phyloP scores from a whole-genome alignment of 2,329 filamentous ascomycete species.

The Diaporthe amygdali region DNA sequence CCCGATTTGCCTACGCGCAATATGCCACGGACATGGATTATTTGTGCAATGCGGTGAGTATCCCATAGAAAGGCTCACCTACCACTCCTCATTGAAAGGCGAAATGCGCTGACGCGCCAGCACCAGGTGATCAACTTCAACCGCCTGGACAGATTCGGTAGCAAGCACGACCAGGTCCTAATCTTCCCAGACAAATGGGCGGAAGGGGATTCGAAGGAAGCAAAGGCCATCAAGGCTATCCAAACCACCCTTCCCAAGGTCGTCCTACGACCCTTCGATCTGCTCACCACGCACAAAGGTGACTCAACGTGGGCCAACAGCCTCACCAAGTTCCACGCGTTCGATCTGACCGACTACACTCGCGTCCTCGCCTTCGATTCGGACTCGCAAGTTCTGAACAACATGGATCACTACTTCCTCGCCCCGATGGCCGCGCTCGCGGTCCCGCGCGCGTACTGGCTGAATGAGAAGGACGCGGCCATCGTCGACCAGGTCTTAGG shows the following conservation, averaged over 20 bases:
- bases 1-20: background rate
- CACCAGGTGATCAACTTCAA: background rate
- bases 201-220: background rate
- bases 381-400: background rate
- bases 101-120: background rate
- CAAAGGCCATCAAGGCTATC: background rate
- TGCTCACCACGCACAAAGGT: background rate
- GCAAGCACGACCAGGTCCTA: background rate
- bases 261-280: background rate
- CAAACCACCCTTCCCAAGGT: background rate
- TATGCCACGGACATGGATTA: background rate
- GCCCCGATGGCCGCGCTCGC: background rate
- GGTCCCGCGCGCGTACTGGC: background rate
- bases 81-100: background rate
- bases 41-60: background rate
- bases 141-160: background rate
- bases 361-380: background rate
- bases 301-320: background rate
- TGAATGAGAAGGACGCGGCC: background rate
- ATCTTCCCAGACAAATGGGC: background rate
- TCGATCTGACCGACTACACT: background rate
- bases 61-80: background rate
- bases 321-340: slow-evolving; percentile 1
- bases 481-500: background rate
- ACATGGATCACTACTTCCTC: background rate